Evolutionary conservation across 495 filamentous ascomycete species (phyloP), one percentile per base, ranked within the genome.

Genomic region (Aspergillus biplanus): DNA sequence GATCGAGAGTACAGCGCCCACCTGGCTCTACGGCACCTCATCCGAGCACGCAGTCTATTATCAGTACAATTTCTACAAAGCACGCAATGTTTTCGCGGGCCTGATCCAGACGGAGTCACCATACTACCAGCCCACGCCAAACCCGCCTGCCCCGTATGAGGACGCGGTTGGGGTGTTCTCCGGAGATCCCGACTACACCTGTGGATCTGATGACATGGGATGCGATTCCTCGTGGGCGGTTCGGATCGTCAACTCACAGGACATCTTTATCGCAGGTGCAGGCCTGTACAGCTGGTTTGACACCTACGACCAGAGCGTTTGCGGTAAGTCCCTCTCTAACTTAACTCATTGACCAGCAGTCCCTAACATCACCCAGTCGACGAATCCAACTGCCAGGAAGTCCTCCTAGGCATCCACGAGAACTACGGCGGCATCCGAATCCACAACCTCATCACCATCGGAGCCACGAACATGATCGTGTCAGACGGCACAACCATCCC

Each of bases 381-480:
- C 15, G 15, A 9, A 9, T 9, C 15, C 9, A 44, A 44, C 39
- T 44, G 39, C 39, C 39, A 44, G 39, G 15, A 44, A 9, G 15
- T 15, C 39, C 39, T 44, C 39, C 8, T 44, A 9, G 8, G 1
- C 1, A 9, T 44, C 9, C 9, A 9, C 39, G 39, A 44, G 8
- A 44, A 44, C 39, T 44, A 44, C 39, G 39, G 39, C 39, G 15
- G 39, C 39, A 15, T 44, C 39, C 8, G 9, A 1, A 44, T 44
- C 39, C 39, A 44, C 9, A 44, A 44, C 39, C 39, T 44, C 39
- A 44, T 44, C 39, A 44, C 39, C 39, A 44, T 44, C 39, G 39
- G 39, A 1, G 39, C 39, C 15, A 15, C 8, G 39, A 44, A 44
- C 39, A 44, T 44, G 39, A 44, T 44, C 39, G 9, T 9, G 1